phyloP scores from a whole-genome alignment of 2,329 filamentous ascomycete species.

The Zymoseptoria tritici region DNA sequence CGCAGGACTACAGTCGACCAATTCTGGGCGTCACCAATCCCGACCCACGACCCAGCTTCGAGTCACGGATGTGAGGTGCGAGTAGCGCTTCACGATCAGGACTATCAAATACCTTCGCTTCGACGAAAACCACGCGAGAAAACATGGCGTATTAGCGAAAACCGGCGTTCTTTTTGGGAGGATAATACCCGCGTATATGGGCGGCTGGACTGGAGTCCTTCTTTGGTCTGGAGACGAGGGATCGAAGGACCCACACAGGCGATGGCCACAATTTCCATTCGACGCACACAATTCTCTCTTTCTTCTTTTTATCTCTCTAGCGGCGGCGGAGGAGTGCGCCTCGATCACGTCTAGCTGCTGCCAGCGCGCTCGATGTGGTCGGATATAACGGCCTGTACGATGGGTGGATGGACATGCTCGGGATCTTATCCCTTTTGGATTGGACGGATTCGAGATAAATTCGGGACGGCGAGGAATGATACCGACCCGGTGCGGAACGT shows the following conservation, averaged over 20 bases:
- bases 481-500: conserved; percentile 11
- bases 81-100: conserved; percentile 3
- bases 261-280: background rate
- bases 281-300: conserved; percentile 13
- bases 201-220: background rate
- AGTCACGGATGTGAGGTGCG: conserved; percentile 17
- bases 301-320: conserved; percentile 6
- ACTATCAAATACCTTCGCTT: conserved; percentile 8
- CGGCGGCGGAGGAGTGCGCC: conserved; percentile 1
- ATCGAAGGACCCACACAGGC: conserved; percentile 1
- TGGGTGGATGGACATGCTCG: background rate
- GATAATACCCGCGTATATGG: background rate
- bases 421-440: background rate
- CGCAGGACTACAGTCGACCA: conserved; percentile 43
- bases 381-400: background rate
- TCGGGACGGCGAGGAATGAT: background rate
- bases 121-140: conserved; percentile 13
- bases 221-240: conserved; percentile 1
- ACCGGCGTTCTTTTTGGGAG: background rate
- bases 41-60: conserved; percentile 26
- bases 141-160: conserved; percentile 11
- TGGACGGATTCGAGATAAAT: conserved; percentile 3
- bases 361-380: background rate
- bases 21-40: conserved; percentile 33
- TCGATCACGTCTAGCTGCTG: background rate